Evolutionary conservation across 2,329 filamentous ascomycete species (phyloP).

Genomic region (Calonectria leucothoes): DNA sequence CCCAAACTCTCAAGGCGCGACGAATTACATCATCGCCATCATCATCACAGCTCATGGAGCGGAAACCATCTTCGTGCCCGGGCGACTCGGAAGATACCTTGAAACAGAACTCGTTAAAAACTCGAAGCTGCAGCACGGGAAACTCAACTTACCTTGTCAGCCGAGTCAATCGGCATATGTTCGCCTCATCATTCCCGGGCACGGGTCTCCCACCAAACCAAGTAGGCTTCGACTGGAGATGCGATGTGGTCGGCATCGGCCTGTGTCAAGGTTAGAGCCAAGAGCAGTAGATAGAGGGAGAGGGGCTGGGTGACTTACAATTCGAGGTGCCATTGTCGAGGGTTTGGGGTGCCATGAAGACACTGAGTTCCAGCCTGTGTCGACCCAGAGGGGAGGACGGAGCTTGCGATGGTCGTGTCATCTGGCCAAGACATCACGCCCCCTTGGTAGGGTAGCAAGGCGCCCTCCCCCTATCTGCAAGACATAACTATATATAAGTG

Average conservation of each 20-base stretch:
- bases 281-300: not conserved
- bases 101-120: not conserved
- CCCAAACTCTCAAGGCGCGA: not conserved
- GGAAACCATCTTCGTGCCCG: not conserved
- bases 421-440: not conserved
- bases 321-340: not conserved
- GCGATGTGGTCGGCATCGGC: not conserved
- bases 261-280: not conserved
- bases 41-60: not conserved
- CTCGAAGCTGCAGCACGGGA: not conserved
- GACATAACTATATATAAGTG: not conserved
- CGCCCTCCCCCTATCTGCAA: not conserved
- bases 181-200: not conserved
- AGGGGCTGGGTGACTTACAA: not conserved
- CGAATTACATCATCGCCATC: not conserved
- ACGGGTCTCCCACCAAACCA: not conserved
- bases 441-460: not conserved
- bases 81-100: not conserved
- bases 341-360: not conserved
- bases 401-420: not conserved
- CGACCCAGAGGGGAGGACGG: not conserved
- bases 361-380: not conserved
- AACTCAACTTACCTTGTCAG: not conserved
- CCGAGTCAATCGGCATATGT: not conserved
- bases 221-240: not conserved